Evolutionary conservation across 2,329 filamentous ascomycete species (phyloP).

Genomic region (Arthrobotrys conoides): DNA sequence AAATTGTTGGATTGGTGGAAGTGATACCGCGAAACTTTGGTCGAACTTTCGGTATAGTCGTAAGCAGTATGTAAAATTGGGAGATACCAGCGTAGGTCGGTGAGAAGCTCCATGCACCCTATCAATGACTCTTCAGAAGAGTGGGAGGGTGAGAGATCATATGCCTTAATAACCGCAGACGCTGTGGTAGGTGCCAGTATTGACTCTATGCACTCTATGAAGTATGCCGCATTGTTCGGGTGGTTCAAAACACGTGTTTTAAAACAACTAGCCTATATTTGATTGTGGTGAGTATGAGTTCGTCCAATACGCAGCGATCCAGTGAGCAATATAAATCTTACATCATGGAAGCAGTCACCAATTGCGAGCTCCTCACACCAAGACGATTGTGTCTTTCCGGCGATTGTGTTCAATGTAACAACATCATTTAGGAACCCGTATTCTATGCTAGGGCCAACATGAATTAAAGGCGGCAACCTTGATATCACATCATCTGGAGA

Average conservation of each 20-base stretch:
- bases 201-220: conserved; percentile 32
- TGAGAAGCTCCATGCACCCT: conserved; percentile 48
- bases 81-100: conserved; percentile 55
- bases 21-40: conserved; percentile 49
- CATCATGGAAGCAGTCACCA: conserved; percentile 56
- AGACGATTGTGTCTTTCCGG: conserved; percentile 17
- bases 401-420: conserved; percentile 34
- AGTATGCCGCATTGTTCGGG: conserved; percentile 37
- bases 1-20: conserved; percentile 48
- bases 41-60: neutral
- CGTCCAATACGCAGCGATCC: neutral
- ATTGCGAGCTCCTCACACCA: conserved; percentile 47
- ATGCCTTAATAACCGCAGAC: conserved; percentile 13
- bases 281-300: neutral
- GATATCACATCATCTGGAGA: conserved; percentile 25
- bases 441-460: conserved; percentile 49
- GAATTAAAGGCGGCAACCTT: conserved; percentile 38
- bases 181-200: neutral
- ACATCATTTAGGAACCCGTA: conserved; percentile 37
- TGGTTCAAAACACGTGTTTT: conserved; percentile 41
- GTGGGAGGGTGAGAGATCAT: conserved; percentile 19
- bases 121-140: conserved; percentile 23
- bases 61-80: conserved; percentile 33
- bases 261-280: conserved; percentile 49
- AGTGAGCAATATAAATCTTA: neutral